These are phyloP conservation scores for Cladobotryum mycophilum DNA, from an alignment of 2,329 filamentous ascomycete genomes.

Conservation along the genomic window DNA sequence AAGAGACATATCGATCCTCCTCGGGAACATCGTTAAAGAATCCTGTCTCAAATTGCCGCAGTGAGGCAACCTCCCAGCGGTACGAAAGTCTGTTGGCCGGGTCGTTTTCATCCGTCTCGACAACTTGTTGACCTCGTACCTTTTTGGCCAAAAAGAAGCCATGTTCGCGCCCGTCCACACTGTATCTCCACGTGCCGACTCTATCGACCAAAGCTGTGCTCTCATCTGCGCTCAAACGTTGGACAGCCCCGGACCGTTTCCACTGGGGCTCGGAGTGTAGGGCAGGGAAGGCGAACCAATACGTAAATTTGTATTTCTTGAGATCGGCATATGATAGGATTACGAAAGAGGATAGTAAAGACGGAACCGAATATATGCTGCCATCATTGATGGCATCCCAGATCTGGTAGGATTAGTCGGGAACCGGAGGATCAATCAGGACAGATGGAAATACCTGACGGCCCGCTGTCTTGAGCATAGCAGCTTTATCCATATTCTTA, in stretches of 20 bases:
- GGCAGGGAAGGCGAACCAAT: constrained; percentile 95
- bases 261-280: constrained; percentile 83
- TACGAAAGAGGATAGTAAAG: constrained; percentile 80
- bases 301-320: constrained; percentile 97
- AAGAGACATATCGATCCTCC: constrained; percentile 77
- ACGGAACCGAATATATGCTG: constrained; percentile 91
- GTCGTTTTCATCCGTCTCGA: constrained; percentile 45
- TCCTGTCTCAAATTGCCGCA: constrained; percentile 74
- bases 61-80: constrained; percentile 68
- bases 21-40: constrained; percentile 72
- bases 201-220: constrained; percentile 73
- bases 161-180: constrained; percentile 74
- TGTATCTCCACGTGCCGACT: constrained; percentile 82
- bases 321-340: constrained; percentile 90
- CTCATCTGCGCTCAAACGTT: constrained; percentile 58
- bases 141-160: constrained; percentile 96
- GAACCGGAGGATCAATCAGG: neutral
- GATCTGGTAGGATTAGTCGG: constrained; percentile 50
- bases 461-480: constrained; percentile 71
- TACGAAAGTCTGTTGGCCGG: constrained; percentile 49
- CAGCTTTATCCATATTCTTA: constrained; percentile 70
- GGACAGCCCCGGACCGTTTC: constrained; percentile 54
- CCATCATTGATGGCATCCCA: constrained; percentile 98
- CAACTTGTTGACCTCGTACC: constrained; percentile 36
- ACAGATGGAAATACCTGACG: constrained; percentile 55